Percentiles rank a stretch among this genome's conserved stretches.
Conservation (phyloP, 2,329 filamentous ascomycete genomes). For the Lasiodiplodia hormozganensis region DNA sequence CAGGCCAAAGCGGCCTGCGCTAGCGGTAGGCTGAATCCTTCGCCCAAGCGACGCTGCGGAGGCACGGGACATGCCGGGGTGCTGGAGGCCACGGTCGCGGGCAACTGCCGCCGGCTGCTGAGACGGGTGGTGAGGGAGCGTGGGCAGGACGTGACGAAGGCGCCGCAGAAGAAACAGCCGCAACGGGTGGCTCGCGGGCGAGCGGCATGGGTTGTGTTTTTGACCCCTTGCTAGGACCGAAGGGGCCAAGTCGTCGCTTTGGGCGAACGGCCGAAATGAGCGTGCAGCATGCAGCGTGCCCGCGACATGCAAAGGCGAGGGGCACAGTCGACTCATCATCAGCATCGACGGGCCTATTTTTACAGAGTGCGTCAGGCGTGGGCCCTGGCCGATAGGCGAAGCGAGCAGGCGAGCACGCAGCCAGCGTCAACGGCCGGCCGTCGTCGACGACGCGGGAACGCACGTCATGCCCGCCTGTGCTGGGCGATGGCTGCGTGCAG, state of each 20-base stretch:
- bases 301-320: constrained; percentile 24
- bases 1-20: constrained; percentile 9
- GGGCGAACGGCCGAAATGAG: constrained; percentile 26
- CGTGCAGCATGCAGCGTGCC: constrained; percentile 25
- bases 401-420: not conserved
- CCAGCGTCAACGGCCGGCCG: not conserved
- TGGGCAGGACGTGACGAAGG: constrained; percentile 25
- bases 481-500: constrained; percentile 25
- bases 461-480: constrained; percentile 19
- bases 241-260: constrained; percentile 24
- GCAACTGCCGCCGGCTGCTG: constrained; percentile 24
- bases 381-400: constrained; percentile 22
- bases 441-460: constrained; percentile 11
- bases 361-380: constrained; percentile 2
- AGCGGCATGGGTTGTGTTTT: constrained; percentile 17
- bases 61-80: constrained; percentile 19
- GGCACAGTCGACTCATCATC: constrained; percentile 20
- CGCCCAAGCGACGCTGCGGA: constrained; percentile 26
- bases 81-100: not conserved
- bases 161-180: constrained; percentile 26
- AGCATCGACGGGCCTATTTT: constrained; percentile 21
- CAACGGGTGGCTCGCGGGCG: constrained; percentile 25
- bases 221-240: constrained; percentile 27
- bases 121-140: constrained; percentile 18
- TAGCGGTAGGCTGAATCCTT: constrained; percentile 27